Evolutionary conservation across 2,329 filamentous ascomycete species (phyloP).

Genomic region (Aschersonia sp.): DNA sequence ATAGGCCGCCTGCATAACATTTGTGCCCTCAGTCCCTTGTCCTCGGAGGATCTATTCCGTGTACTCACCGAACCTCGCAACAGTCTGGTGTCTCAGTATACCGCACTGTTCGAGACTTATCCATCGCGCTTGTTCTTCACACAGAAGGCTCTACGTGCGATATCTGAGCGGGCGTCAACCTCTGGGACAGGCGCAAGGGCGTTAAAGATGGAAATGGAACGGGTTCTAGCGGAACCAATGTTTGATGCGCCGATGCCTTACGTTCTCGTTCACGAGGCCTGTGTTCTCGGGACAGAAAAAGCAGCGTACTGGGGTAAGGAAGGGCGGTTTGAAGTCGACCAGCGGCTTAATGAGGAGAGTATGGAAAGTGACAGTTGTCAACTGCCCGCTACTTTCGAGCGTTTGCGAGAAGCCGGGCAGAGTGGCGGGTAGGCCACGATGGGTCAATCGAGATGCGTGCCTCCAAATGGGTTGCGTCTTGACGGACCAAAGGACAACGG

Average conservation of each 20-base stretch:
- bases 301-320: slow-evolving; percentile 54
- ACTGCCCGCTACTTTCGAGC: slow-evolving; percentile 20
- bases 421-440: slow-evolving; percentile 23
- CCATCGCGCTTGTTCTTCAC: slow-evolving; percentile 78
- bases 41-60: slow-evolving; percentile 53
- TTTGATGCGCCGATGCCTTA: slow-evolving; percentile 67
- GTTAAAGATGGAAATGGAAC: slow-evolving; percentile 68
- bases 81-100: slow-evolving; percentile 77
- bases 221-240: slow-evolving; percentile 65
- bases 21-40: slow-evolving; percentile 68
- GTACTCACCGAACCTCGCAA: slow-evolving; percentile 90
- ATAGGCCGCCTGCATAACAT: slow-evolving; percentile 89
- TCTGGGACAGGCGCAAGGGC: slow-evolving; percentile 64
- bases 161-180: slow-evolving; percentile 52
- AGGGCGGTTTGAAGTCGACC: slow-evolving; percentile 53
- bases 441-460: neutral
- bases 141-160: slow-evolving; percentile 60
- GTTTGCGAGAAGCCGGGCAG: slow-evolving; percentile 30
- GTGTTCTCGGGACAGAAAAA: slow-evolving; percentile 48
- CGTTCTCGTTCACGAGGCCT: slow-evolving; percentile 57
- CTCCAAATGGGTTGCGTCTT: too few species aligned
- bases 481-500: too few species aligned
- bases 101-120: slow-evolving; percentile 66
- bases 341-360: slow-evolving; percentile 51
- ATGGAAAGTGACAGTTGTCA: slow-evolving; percentile 9